Evolutionary conservation across 139 green algal genomes (phyloP).

Genomic region (Haematococcus sp.): DNA sequence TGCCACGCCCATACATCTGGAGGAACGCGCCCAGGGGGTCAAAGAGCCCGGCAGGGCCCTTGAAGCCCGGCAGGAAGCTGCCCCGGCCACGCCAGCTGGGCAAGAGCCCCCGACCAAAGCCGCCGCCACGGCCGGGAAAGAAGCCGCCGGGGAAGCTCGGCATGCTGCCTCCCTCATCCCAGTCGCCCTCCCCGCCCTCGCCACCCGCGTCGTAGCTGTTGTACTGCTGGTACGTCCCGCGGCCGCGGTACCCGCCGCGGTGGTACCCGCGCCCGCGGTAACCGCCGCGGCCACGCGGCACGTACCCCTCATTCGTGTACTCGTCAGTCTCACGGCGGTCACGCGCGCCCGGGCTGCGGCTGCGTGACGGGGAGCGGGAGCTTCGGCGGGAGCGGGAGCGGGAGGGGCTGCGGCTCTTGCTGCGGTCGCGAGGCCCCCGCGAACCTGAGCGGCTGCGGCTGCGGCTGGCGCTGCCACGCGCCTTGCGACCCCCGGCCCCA

Average conservation of each 20-base stretch:
- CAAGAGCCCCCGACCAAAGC: no score
- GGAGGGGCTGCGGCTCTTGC: background rate
- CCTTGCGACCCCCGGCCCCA: background rate
- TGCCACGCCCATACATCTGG: background rate
- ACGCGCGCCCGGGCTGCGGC: background rate
- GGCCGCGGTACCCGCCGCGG: background rate
- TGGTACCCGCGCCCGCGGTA: background rate
- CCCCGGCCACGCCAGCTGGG: no score
- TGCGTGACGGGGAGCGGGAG: conserved; percentile 1
- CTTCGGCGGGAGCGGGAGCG: conserved; percentile 8
- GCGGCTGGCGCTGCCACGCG: background rate
- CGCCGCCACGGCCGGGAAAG: background rate
- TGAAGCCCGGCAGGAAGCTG: no score
- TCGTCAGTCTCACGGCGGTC: background rate
- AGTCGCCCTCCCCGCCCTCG: background rate
- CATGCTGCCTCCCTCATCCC: background rate
- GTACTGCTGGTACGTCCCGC: background rate
- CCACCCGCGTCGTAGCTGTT: no score
- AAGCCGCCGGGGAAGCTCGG: background rate
- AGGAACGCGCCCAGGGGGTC: background rate
- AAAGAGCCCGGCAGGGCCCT: background rate
- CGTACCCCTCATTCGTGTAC: background rate
- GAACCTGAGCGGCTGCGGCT: background rate
- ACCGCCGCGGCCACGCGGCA: background rate
- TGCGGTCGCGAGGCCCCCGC: background rate